A percentile compares a stretch with the other conserved stretches of the same genome.
These are phyloP conservation scores for Asclepias syriaca DNA, from an alignment of 257 asterid genomes.

Conservation along the genomic window DNA sequence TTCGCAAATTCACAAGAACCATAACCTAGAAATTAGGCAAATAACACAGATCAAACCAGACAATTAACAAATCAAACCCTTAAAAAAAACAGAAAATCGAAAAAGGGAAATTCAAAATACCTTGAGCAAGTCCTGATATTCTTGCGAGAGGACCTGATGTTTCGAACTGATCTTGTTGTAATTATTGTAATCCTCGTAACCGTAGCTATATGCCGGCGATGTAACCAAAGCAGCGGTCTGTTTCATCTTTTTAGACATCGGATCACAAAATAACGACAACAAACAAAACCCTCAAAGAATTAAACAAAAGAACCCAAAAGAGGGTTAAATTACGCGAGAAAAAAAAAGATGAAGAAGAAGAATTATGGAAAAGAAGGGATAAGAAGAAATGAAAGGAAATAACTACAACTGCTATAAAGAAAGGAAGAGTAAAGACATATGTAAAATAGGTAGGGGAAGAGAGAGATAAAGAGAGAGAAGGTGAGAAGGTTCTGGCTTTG, in stretches of 20 bases:
- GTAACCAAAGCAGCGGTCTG: conserved; percentile 32
- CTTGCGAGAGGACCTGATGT: conserved; percentile 62
- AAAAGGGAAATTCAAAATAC: conserved; percentile 27
- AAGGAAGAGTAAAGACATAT: conserved; percentile 13
- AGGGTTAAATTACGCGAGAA: not conserved
- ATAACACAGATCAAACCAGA: conserved; percentile 1
- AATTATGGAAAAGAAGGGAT: conserved; percentile 4
- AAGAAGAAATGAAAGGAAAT: conserved; percentile 24
- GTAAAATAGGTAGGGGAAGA: conserved; percentile 17
- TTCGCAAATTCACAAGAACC: not conserved
- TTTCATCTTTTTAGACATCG: conserved; percentile 65
- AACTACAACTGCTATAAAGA: conserved; percentile 16
- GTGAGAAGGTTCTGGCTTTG: conserved; percentile 59
- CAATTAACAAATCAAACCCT: conserved; percentile 16
- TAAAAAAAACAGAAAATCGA: conserved; percentile 4
- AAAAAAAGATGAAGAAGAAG: conserved; percentile 10
- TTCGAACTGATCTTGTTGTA: conserved; percentile 37
- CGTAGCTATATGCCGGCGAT: conserved; percentile 20
- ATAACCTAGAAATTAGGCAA: not conserved
- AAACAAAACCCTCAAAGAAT: conserved; percentile 19
- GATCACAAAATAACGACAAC: conserved; percentile 22
- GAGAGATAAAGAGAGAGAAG: conserved; percentile 23
- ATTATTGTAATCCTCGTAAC: conserved; percentile 39
- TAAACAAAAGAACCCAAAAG: conserved; percentile 23
- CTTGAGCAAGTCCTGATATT: conserved; percentile 61